Percentiles rank a stretch among this genome's conserved stretches.
These are phyloP conservation scores for Eucalyptus pauciflora DNA, from an alignment of 345 rosid genomes.

Conservation along the genomic window DNA sequence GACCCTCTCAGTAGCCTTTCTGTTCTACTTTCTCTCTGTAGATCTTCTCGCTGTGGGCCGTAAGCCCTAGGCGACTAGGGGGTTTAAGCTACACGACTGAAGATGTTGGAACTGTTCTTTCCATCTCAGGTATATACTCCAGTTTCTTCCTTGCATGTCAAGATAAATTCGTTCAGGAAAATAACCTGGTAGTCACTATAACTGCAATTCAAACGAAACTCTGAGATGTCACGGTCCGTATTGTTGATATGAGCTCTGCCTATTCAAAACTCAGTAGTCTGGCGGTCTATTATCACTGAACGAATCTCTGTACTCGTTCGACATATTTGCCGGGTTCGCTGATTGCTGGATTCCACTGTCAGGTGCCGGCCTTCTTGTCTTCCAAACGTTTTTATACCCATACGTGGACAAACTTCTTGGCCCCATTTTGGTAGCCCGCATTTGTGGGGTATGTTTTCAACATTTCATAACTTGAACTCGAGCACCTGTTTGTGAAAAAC, in stretches of 20 bases:
- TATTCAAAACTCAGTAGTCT: background rate
- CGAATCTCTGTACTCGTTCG: background rate
- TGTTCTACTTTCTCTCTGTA: background rate
- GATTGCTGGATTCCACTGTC: background rate
- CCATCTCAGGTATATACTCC: constrained; percentile 48
- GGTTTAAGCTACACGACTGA: constrained; percentile 62
- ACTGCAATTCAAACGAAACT: background rate
- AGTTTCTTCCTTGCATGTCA: background rate
- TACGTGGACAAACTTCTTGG: constrained; percentile 55
- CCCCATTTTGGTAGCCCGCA: constrained; percentile 35
- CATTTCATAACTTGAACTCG: background rate
- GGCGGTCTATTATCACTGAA: background rate
- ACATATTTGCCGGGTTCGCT: background rate
- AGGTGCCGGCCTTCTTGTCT: constrained; percentile 81
- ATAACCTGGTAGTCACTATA: background rate
- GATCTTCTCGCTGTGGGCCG: constrained; percentile 92
- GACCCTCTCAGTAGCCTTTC: background rate
- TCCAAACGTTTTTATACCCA: constrained; percentile 60
- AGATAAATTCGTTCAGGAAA: background rate
- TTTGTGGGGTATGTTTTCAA: constrained; percentile 47
- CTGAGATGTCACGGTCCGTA: background rate
- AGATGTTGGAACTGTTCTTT: constrained; percentile 69
- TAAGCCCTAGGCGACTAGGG: constrained; percentile 57
- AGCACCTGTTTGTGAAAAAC: background rate
- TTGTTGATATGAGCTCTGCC: background rate